These are phyloP conservation scores for Flaveria trinervia DNA, from an alignment of 129 eudicot species.

Conservation along the genomic window DNA sequence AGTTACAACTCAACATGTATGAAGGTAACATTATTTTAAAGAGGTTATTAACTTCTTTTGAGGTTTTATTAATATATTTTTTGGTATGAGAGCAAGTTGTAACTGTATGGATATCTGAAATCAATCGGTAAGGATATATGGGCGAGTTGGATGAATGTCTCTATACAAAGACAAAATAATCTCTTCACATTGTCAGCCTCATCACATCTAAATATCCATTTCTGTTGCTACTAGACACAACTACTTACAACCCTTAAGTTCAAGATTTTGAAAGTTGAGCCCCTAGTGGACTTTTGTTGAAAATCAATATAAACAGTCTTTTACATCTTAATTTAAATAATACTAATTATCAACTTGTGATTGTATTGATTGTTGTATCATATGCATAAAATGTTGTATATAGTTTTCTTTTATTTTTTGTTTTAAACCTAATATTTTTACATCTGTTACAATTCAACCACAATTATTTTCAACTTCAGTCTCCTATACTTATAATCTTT, in stretches of 20 bases:
- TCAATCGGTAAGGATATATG: constrained; percentile 21
- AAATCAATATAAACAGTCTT: too few relatives aligned
- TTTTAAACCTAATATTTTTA: too few relatives aligned
- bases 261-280: not conserved
- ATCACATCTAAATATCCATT: not conserved
- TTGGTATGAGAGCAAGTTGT: constrained; percentile 13
- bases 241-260: not conserved
- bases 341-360: too few relatives aligned
- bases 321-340: too few relatives aligned
- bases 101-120: not conserved
- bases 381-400: too few relatives aligned
- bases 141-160: constrained; percentile 15
- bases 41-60: not conserved
- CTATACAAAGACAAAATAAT: constrained; percentile 1
- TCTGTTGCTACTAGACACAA: not conserved
- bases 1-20: too few relatives aligned
- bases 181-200: not conserved
- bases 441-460: too few relatives aligned
- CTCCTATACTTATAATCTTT: too few relatives aligned
- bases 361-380: too few relatives aligned
- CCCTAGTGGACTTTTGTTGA: not conserved
- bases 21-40: too few relatives aligned
- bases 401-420: too few relatives aligned
- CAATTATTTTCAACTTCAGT: too few relatives aligned
- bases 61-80: not conserved